A percentile compares a stretch with the other conserved stretches of the same genome.
These are phyloP conservation scores for Pulveroboletus sp. DNA, from an alignment of 768 basidiomycete species.

Conservation along the genomic window DNA sequence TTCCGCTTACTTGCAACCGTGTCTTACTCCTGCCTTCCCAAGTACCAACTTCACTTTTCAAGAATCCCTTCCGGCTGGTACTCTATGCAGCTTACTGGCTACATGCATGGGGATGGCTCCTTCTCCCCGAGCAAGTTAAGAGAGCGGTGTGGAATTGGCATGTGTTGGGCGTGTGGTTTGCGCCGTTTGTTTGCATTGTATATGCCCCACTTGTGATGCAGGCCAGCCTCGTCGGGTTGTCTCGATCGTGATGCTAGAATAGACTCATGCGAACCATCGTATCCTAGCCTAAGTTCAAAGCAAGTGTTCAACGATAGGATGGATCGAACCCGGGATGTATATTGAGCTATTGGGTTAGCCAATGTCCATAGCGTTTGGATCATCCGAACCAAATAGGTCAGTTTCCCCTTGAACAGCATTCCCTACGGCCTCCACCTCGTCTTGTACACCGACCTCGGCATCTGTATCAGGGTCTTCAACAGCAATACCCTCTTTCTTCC, in stretches of 20 bases:
- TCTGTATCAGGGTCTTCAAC: constrained; percentile 39
- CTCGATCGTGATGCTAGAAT: constrained; percentile 7
- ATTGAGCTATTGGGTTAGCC: constrained; percentile 14
- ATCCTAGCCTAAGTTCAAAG: background rate
- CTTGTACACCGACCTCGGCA: constrained; percentile 37
- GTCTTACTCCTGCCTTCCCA: constrained; percentile 21
- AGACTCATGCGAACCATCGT: background rate
- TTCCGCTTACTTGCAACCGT: constrained; percentile 58
- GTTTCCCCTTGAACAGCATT: constrained; percentile 23
- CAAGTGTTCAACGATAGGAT: background rate
- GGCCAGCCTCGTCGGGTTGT: constrained; percentile 55
- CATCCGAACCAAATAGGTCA: constrained; percentile 50
- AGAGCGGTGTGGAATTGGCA: constrained; percentile 75
- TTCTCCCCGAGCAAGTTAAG: constrained; percentile 42
- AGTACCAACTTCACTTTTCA: constrained; percentile 25
- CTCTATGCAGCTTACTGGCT: constrained; percentile 39
- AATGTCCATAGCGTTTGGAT: constrained; percentile 35
- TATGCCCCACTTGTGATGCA: constrained; percentile 75
- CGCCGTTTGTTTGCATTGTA: constrained; percentile 77
- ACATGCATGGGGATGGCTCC: constrained; percentile 60
- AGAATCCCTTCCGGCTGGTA: constrained; percentile 3
- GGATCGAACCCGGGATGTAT: background rate
- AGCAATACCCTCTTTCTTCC: constrained; percentile 65
- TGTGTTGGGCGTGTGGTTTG: constrained; percentile 77
- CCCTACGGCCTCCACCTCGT: constrained; percentile 31